Base-by-base conservation (phyloP, 2,329 filamentous ascomycete species). In the Trichoderma gracile region DNA sequence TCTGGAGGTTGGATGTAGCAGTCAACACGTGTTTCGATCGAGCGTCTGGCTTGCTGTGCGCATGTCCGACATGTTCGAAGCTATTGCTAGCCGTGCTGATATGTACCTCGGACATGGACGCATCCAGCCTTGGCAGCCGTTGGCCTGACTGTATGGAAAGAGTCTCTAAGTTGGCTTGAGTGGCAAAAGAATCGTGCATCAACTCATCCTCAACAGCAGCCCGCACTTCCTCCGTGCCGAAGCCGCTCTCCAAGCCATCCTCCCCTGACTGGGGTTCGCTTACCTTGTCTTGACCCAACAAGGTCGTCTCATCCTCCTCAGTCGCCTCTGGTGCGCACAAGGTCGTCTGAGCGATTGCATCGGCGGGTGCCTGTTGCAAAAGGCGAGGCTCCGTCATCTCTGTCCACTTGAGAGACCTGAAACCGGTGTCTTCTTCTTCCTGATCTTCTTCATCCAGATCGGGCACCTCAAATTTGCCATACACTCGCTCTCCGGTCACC, bases 401-500 rank as follows among this genome's bases (percentile, higher is more conserved):
- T 2, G 74, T 73, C 75, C 90, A 89, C 0, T 75, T 70, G 33
- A 93, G 65, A 7, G 80, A 80, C n/a, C 87, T 82, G 55, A 83
- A 79, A 1, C 89, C 89, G 66, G 88, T 82, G 63, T 89, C 84
- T 14, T 85, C 84, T 14, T 85, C 82, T 42, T 80, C 81, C 0
- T 81, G 80, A 0, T 84, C 84, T 0, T 87, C 86, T 12, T 86
- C 85, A 7, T 87, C 83, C 8, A 85, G 78, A 12, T 85, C 84
- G 0, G 89, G 89, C 69, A 87, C 87, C 70, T 96, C 92, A 68
- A 96, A 95, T 65, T 88, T 90, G 67, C 84, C 87, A 70, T 94
- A 96, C 10, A 92, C 76, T 10, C 92, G 84, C 67, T 89, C 81
- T 0, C 92, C 92, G 0, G 89, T 88, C 45, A 83, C 77, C 12